phyloP scores from a whole-genome alignment of 257 asterid species.

The Fraxinus cuspidata region DNA sequence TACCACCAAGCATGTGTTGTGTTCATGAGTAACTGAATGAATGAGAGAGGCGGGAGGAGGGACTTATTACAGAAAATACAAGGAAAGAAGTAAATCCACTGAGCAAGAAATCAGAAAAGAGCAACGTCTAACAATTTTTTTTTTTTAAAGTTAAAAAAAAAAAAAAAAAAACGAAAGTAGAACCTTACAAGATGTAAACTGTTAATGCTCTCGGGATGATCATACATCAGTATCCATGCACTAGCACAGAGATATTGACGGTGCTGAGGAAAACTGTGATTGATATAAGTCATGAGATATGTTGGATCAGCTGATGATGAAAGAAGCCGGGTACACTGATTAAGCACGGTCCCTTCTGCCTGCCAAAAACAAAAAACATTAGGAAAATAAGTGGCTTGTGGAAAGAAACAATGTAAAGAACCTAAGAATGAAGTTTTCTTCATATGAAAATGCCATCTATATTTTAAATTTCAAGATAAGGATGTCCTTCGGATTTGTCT shows the following conservation, averaged over 20 bases:
- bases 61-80: constrained; percentile 12
- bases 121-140: background rate
- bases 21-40: background rate
- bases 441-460: background rate
- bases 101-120: constrained; percentile 9
- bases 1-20: constrained; percentile 22
- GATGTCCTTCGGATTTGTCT: background rate
- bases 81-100: constrained; percentile 7
- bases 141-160: background rate
- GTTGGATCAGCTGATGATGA: constrained; percentile 82
- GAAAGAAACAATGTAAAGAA: constrained; percentile 1
- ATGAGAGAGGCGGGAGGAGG: background rate
- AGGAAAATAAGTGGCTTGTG: constrained; percentile 9
- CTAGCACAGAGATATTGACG: constrained; percentile 96
- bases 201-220: constrained; percentile 92
- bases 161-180: background rate
- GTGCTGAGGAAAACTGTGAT: constrained; percentile 81
- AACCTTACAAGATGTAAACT: constrained; percentile 78
- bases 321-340: constrained; percentile 94
- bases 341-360: constrained; percentile 90
- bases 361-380: constrained; percentile 38
- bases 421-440: background rate
- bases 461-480: background rate
- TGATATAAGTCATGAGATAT: constrained; percentile 78
- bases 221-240: constrained; percentile 92